A percentile compares a stretch with the other conserved stretches of the same genome.
phyloP scores from a whole-genome alignment of 345 rosid genomes.

The Melaleuca quinquenervia region DNA sequence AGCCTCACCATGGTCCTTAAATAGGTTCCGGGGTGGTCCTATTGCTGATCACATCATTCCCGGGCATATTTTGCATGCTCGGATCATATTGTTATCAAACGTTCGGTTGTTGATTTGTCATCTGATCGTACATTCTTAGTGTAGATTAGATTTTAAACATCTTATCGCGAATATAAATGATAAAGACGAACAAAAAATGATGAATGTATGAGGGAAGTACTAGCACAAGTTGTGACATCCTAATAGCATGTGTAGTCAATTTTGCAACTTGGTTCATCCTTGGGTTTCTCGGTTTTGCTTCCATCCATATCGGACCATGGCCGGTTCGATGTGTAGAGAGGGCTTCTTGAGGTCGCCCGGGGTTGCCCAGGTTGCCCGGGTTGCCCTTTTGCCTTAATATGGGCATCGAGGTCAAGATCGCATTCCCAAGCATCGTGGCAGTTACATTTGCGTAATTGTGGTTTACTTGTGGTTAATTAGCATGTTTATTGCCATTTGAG shows the following conservation, averaged over 20 bases:
- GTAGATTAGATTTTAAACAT: background rate
- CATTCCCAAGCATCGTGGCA: background rate
- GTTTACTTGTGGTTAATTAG: background rate
- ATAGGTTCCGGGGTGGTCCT: background rate
- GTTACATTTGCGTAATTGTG: background rate
- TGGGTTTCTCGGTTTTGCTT: background rate
- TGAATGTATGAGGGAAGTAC: background rate
- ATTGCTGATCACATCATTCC: background rate
- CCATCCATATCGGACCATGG: background rate
- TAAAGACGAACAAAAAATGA: accelerated
- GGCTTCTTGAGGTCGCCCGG: background rate
- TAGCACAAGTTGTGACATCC: background rate
- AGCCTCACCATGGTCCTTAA: background rate
- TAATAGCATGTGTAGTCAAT: background rate
- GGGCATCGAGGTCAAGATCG: background rate
- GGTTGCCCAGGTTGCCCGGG: no score
- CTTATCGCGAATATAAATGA: background rate
- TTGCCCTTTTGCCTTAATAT: background rate
- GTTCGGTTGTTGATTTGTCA: background rate
- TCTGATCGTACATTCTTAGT: background rate
- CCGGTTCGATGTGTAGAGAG: background rate
- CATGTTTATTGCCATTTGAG: background rate
- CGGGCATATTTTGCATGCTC: background rate
- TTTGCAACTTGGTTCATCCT: background rate
- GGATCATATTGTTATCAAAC: background rate